Base-by-base conservation (phyloP, 805 yeast species). In the Candida sonorensis region DNA sequence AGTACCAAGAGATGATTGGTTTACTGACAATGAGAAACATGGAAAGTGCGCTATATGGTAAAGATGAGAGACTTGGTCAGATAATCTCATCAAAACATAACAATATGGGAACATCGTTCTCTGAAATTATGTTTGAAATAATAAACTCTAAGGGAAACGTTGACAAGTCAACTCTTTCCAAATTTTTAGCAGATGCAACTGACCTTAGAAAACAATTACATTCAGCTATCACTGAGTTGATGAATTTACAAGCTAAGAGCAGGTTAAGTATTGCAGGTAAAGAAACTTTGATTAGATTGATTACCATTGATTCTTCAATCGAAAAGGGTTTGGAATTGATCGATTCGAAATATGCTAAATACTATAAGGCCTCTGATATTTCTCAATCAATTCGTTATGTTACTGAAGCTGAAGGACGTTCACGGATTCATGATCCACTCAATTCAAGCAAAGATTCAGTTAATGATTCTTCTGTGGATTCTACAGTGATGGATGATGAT, bases 21-120 rank as follows among this genome's bases (percentile, higher is more conserved):
- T 67, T 83, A 27, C 77, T 81, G 45, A 72, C 92, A 29, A 78
- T 88, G 79, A 72, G 81, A 46, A 88, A 88, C 54, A 79, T 87
- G 80, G 86, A 81, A 45, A 53, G 60, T 15, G 64, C 69, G 32
- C 57, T 79, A 34, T 66, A 67, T 35, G 53, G 42, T 4, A 27
- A 40, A 11, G 26, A 24, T 7, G 34, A 27, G 10, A 24, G n/a
- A n/a, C n/a, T n/a, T n/a, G n/a, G n/a, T n/a, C n/a, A n/a, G n/a
- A n/a, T n/a, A n/a, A n/a, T n/a, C n/a, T n/a, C n/a, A n/a, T n/a
- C n/a, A n/a, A n/a, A n/a, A n/a, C n/a, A n/a, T n/a, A n/a, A n/a
- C n/a, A n/a, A n/a, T 13, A 24, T 17, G 10, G 33, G 20, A 5
- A 12, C 10, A 9, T 36, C 45, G 2, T 55, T 53, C 28, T 37